Conservation (phyloP, 2,329 filamentous ascomycete genomes). For the Beauveria varroae region DNA sequence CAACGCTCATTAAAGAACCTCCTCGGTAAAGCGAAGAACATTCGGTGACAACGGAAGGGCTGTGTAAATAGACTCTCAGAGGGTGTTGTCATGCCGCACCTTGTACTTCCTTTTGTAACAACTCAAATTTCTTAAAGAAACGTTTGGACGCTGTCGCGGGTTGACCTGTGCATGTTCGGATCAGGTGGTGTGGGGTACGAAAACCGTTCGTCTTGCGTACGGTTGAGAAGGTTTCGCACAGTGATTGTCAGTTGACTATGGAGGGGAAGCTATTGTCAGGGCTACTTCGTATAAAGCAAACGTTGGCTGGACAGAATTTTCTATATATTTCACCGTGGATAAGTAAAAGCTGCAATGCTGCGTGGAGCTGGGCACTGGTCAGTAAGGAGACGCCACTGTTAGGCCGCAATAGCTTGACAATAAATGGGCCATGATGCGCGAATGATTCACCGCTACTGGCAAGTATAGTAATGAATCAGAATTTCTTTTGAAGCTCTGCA, state of each 20-base stretch:
- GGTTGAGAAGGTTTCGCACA: neutral
- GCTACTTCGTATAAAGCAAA: too few species aligned
- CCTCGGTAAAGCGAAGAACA: conserved; percentile 16
- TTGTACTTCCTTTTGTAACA: conserved; percentile 28
- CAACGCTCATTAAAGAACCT: conserved; percentile 77
- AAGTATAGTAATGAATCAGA: neutral
- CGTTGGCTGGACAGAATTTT: too few species aligned
- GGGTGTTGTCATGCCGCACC: conserved; percentile 30
- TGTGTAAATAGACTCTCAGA: conserved; percentile 37
- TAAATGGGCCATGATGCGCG: conserved; percentile 1
- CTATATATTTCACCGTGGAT: neutral
- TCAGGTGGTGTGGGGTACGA: neutral
- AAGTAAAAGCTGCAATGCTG: neutral
- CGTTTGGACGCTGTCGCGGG: neutral
- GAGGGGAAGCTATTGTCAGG: neutral
- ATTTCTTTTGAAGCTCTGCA: neutral
- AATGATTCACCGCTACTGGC: conserved; percentile 1
- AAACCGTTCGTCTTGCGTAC: neutral
- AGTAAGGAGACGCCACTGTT: neutral
- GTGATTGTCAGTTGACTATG: neutral
- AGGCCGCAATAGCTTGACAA: conserved; percentile 1
- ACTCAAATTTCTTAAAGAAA: conserved; percentile 16
- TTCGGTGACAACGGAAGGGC: conserved; percentile 15
- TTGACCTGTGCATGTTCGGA: neutral
- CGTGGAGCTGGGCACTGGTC: neutral